These are phyloP conservation scores for Neurospora tetrasperma DNA, from an alignment of 495 filamentous ascomycete species.

Conservation along the genomic window DNA sequence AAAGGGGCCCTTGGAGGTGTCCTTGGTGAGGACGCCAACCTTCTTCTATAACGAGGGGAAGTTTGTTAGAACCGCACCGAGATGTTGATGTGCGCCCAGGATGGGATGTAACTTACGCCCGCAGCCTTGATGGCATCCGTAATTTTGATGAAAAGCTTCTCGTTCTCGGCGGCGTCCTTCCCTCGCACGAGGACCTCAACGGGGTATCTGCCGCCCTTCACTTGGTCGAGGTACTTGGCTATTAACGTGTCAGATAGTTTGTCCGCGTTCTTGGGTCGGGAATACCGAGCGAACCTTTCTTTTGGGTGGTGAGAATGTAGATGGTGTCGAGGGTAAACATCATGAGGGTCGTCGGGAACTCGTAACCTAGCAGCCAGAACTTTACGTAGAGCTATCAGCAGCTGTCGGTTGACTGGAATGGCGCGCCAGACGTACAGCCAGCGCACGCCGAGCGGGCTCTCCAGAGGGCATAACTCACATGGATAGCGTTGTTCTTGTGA, in stretches of 20 bases:
- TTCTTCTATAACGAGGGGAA: slow-evolving; percentile 53
- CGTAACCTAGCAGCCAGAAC: slow-evolving; percentile 98
- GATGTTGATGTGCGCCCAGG: background rate
- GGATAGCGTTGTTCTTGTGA: slow-evolving; percentile 90
- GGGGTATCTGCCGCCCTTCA: slow-evolving; percentile 85
- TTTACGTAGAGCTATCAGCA: slow-evolving; percentile 30
- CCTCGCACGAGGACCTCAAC: slow-evolving; percentile 81
- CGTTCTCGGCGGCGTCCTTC: slow-evolving; percentile 83
- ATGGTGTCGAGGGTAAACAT: slow-evolving; percentile 79
- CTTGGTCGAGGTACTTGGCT: slow-evolving; percentile 88
- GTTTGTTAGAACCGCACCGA: slow-evolving; percentile 5
- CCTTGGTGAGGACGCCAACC: slow-evolving; percentile 76
- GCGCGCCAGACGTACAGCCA: background rate
- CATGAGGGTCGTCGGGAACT: slow-evolving; percentile 93
- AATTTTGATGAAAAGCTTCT: slow-evolving; percentile 74
- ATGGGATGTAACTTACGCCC: slow-evolving; percentile 53
- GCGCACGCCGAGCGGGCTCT: background rate
- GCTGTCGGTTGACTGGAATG: background rate
- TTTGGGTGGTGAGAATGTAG: slow-evolving; percentile 87
- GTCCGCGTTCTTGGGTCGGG: background rate
- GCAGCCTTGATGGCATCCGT: slow-evolving; percentile 74
- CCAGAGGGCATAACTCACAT: slow-evolving; percentile 49
- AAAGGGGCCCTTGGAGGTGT: slow-evolving; percentile 76
- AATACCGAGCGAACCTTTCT: slow-evolving; percentile 61
- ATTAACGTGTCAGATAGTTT: slow-evolving; percentile 16